Base-by-base conservation (phyloP, 306 rosid species). In the Cicer bijugum region DNA sequence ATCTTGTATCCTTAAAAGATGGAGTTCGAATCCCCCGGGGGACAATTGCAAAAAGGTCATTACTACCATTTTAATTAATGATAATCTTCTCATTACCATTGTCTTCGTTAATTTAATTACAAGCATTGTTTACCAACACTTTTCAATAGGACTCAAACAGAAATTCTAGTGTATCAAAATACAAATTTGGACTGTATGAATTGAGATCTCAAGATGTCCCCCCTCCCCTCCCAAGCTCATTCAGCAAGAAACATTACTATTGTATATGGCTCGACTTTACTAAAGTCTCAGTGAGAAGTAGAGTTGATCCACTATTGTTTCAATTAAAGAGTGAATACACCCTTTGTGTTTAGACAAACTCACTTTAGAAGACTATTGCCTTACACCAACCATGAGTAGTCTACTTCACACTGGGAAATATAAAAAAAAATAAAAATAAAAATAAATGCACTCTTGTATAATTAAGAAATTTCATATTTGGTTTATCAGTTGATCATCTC, bases 321-420 rank as follows among this genome's bases (percentile, higher is more conserved):
- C 37, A 52, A 52, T 38, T 52, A 5, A 70, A 70, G 6, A 8
- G 59, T 7, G 11, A 3, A 70, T 9, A 11, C 46, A 69, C 8
- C 17, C 75, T 52, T 15, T 9, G 11, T 33, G 33, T 5, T 5
- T 15, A 33, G 17, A 59, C 43, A 11, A 59, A 59, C 4, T 59
- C 17, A 28, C 9, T 33, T 61, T 39, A 38, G 23, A 61, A 42
- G 40, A 76, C 40, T 8, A 37, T 40, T 75, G 58, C 48, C 48
- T 75, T 17, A 61, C 70, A 68, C 37, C 71, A 37, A 43, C 5
- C 50, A 51, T 50, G 48, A 28, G 35, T 28, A 14, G 69, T 17
- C 56, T 52, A 71, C n/a, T n/a, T 59, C 67, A 60, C 12, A 68
- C 9, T 28, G 19, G 76, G 50, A 77, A 52, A 51, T 12, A 68